Evolutionary conservation across 225 moss, liverwort and hornwort genomes (phyloP), one percentile per base, ranked within the genome.

Genomic region (Climacium dendroides): DNA sequence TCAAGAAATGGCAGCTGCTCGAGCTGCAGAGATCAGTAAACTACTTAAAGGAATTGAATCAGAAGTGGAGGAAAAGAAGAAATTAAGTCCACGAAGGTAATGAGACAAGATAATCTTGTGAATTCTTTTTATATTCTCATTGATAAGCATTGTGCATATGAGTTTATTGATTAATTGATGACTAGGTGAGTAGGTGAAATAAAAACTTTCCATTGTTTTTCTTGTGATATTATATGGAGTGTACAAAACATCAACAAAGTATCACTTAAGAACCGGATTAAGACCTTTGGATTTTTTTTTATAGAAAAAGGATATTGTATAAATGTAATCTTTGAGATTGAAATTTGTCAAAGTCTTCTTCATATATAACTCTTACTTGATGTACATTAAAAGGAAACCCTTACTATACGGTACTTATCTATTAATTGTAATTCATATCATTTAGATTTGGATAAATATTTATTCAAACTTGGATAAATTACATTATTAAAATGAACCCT

Each of bases 11-110:
- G 97, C 97, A 83, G 92, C 96, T 66, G 85, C 97, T 83, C 93
- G 96, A 74, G 97, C 97, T 65, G 94, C 90, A 5, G 95, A 97
- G 86, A 97, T 97, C 26, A 97, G 96, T 87, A 97, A 97, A 87
- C 91, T 89, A 83, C 86, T 97, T 35, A 96, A 97, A 79, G 96
- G 95, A 53, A 91, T 90, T 78, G 93, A 94, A 79, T 90, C 87
- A n/a, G 83, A 94, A 16, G 88, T 91, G 3, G 93, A 94, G 14
- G 91, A 92, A 76, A 92, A 93, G 74, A 95, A 94, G 34, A 95
- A 93, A 84, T n/a, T n/a, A n/a, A 92, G 89, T 74, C 88, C 86
- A 70, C 78, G 3, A 86, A 93, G 93, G 92, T 93, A 90, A 71
- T 59, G 58, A 16, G 2, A 66, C 8, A 41, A 14, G 19, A n/a